A percentile compares a stretch with the other conserved stretches of the same genome.
Conservation (phyloP, 1,284 basidiomycete species). For the Calocybe gambosa region DNA sequence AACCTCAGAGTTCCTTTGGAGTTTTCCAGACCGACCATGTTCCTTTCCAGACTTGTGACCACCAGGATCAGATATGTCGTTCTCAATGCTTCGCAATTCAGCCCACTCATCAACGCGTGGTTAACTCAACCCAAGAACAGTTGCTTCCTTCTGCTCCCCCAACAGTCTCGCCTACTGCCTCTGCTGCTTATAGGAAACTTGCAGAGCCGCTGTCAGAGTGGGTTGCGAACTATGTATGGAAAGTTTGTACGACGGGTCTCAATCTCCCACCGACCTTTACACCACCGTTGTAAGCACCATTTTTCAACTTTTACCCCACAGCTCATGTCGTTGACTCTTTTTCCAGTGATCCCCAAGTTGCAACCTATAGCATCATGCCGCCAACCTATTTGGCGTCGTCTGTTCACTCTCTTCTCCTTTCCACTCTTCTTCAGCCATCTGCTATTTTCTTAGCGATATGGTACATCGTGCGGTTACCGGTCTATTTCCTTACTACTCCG, state of each 20-base stretch:
- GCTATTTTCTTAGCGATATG: slow-evolving; percentile 75
- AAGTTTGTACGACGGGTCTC: slow-evolving; percentile 63
- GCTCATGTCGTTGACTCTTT: slow-evolving; percentile 14
- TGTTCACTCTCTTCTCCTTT: slow-evolving; percentile 66
- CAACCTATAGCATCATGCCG: slow-evolving; percentile 39
- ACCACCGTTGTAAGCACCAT: slow-evolving; percentile 37
- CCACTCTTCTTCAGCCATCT: slow-evolving; percentile 77
- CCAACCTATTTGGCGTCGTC: slow-evolving; percentile 55
- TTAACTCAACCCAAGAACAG: slow-evolving; percentile 30
- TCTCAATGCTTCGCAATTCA: slow-evolving; percentile 20
- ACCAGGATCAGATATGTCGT: slow-evolving; percentile 20
- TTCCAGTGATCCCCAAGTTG: slow-evolving; percentile 26
- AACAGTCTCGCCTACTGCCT: slow-evolving; percentile 44
- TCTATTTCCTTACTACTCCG: slow-evolving; percentile 48
- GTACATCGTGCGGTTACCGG: slow-evolving; percentile 77
- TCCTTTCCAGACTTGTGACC: slow-evolving; percentile 12
- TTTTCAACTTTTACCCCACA: slow-evolving; percentile 16
- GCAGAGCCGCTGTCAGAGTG: slow-evolving; percentile 72
- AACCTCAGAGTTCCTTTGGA: slow-evolving; percentile 17
- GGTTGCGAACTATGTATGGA: slow-evolving; percentile 74
- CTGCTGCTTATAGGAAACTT: slow-evolving; percentile 59
- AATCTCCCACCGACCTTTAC: slow-evolving; percentile 46
- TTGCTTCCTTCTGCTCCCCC: slow-evolving; percentile 31
- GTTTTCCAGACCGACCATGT: slow-evolving; percentile 12
- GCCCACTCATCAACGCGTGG: slow-evolving; percentile 24